Base-by-base conservation (phyloP, 1,284 basidiomycete species). In the Pisolithus thermaeus region DNA sequence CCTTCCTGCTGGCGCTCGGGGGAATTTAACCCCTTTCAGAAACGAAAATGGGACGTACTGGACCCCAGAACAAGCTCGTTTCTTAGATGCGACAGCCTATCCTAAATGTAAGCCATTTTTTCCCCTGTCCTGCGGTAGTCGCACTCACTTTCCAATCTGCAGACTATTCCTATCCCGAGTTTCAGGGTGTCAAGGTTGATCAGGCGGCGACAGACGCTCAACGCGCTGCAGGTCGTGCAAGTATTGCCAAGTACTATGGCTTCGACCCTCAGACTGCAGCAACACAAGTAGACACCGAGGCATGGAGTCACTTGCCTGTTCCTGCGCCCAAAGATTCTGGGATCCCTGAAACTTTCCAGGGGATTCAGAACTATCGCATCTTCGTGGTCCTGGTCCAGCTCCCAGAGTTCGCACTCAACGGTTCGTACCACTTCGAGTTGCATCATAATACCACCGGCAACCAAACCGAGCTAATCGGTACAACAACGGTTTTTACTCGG, bases 151-250 rank as follows among this genome's bases (percentile, higher is more conserved):
- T 35, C 12, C 32, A 30, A 35, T 14, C 32, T 35, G 32, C 20
- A 62, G 61, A 58, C 14, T 62, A 65, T 41, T 65, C 63, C n/a
- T 62, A 65, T 45, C 49, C 55, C 14, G 55, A 61, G 37, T 61
- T 63, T 40, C 20, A 47, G 46, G 59, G 61, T 18, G 44, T 62
- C n/a, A 59, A 63, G 20, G 61, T 65, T 3, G 57, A 65, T 38
- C 49, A 51, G 28, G 32, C 51, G 0, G 27, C 62, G 8, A n/a
- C 35, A 2, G 28, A 50, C 18, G 36, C 58, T 23, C 50, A 61
- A 36, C 54, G 59, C 7, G 51, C 54, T 32, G 35, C 47, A 23
- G 63, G 59, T 1, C 62, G 61, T 8, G 55, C 57, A 8, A 53
- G 42, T 38, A 56, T 65, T 14, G 51, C 59, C 36, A 53, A 57